Base-by-base conservation (phyloP, 23 red algal species). In the Cyanidioschyzon merolae region DNA sequence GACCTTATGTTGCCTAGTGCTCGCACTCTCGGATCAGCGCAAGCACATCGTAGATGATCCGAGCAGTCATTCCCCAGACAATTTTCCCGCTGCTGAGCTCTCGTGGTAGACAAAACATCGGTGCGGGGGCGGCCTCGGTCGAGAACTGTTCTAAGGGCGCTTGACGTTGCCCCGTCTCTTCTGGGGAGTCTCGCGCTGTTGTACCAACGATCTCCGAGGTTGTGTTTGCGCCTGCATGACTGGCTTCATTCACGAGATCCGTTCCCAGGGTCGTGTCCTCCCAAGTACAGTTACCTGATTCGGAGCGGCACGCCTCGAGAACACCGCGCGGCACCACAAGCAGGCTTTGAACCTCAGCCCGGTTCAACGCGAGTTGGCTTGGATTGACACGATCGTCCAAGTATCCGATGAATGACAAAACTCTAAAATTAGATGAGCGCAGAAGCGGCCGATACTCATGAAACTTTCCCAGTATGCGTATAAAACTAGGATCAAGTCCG, bases 41-140 rank as follows among this genome's bases (percentile, higher is more conserved):
- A 7, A 71, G 21, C n/a, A 71, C 63, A 7, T 71, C 63, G 63
- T 71, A 7, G 29, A 71, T 71, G 30, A 71, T 71, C 21, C 63
- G 63, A 7, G 63, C 63, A 7, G 63, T 71, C 63, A 71, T 71
- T 35, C 63, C 63, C 63, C 63, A 71, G n/a, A 71, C 63, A 25
- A 71, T 25, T 27, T 71, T 71, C n/a, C 63, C 63, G 30, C 63
- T 27, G 63, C 12, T 71, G 63, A 25, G 32, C n/a, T 71, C n/a
- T 12, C 32, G 63, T 7, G 63, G 63, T 27, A 71, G 63, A 7
- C n/a, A 25, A 32, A 27, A 71, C n/a, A 32, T 32, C 12, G 32
- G 21, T 3, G 63, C 32, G 45, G 45, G 45, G 7, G 45, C 45
- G 12, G 7, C 12, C 21, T 21, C 45, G 21, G 21, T 7, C 12